Evolutionary conservation across 2,329 filamentous ascomycete species (phyloP), one percentile per base, ranked within the genome.

Genomic region (Penicillium brevicompactum): DNA sequence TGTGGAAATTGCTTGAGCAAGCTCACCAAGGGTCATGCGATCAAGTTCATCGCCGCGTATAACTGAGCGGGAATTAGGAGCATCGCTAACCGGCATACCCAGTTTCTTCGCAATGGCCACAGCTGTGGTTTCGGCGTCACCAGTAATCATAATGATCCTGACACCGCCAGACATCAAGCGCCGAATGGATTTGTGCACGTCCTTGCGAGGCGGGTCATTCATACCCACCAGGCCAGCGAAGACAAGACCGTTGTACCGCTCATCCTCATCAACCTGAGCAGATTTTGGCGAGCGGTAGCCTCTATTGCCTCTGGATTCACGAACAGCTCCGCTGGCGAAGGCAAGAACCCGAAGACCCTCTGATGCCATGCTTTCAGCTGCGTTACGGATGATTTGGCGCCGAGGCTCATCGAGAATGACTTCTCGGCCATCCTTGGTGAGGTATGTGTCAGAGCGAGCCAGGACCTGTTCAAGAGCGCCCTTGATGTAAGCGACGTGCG

Each of bases 121-220:
- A 2, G 94, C 94, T 2, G 94, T 99, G 1, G 91, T 91, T 72
- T 97, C 92, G 14, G 94, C 91, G 73, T 99, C 94, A 55, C 94
- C 94, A 9, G 94, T 99, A 63, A 99, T 97, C 94, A 99, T 99
- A 65, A 99, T 95, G 46, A 99, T 91, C 73, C 92, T 94, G 59
- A 99, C 94, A 38, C 93, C 93, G 51, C 94, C 94, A 46, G 91
- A 87, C 88, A 97, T 93, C 52, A 99, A 79, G 58, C 89, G 88
- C 63, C 91, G 84, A 63, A 99, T 97, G 5, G 93, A 92, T 60
- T 88, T 87, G 63, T 91, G 89, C 8, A 99, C 94, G 42, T 92
- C 92, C 62, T 92, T 91, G 47, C 94, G 84, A 2, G 94, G 94
- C 4, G 94, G 94, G 71, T 99, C 94, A 63, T 91, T 96, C 93